Percentiles rank a stretch among this genome's conserved stretches.
phyloP scores from a whole-genome alignment of 345 rosid species.

The Melaleuca alternifolia region DNA sequence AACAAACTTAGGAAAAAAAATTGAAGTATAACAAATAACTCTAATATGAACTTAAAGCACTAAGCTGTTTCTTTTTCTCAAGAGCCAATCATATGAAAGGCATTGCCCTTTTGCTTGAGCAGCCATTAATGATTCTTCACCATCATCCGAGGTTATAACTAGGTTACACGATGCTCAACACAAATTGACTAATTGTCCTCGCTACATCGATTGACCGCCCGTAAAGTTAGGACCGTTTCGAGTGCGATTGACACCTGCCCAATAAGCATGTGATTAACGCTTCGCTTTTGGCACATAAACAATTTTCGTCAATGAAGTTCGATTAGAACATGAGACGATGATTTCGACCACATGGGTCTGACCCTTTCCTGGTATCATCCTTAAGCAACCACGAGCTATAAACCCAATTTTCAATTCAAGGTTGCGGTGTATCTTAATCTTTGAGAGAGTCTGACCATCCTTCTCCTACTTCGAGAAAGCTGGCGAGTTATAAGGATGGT shows the following conservation, averaged over 20 bases:
- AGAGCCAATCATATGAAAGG: neutral
- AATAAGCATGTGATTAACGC: neutral
- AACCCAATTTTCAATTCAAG: neutral
- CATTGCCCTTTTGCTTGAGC: neutral
- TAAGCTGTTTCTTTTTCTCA: neutral
- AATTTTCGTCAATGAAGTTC: neutral
- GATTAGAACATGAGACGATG: neutral
- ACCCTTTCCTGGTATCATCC: neutral
- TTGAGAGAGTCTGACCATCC: neutral
- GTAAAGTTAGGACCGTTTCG: neutral
- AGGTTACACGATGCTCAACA: neutral
- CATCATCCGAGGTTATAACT: neutral
- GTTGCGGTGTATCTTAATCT: neutral
- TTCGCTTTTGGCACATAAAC: neutral
- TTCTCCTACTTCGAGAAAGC: neutral
- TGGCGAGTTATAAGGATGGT: neutral
- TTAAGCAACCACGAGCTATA: neutral
- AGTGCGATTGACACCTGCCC: neutral
- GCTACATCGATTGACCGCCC: neutral
- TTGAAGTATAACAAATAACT: neutral
- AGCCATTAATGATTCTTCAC: neutral
- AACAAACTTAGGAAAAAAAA: too few species aligned
- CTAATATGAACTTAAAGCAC: neutral
- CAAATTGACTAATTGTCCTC: neutral
- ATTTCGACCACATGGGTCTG: neutral